These are phyloP conservation scores for Gaertneriomyces semiglobifer DNA, from an alignment of 192 early-diverging fungal species.

Conservation along the genomic window DNA sequence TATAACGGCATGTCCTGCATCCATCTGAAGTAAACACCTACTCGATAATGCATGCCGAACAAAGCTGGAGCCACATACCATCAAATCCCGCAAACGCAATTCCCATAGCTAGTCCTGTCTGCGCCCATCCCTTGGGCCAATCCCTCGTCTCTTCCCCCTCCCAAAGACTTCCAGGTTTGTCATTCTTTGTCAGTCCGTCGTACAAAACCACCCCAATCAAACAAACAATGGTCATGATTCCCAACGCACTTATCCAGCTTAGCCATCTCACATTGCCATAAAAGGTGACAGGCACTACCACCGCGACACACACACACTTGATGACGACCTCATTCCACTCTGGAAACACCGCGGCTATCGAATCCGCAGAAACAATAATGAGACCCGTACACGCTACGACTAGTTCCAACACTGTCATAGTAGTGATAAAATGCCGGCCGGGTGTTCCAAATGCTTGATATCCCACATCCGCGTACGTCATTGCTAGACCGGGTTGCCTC, in stretches of 20 bases:
- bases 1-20: slow-evolving; percentile 60
- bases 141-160: slow-evolving; percentile 53
- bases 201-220: slow-evolving; percentile 54
- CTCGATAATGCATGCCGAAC: not conserved
- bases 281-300: slow-evolving; percentile 56
- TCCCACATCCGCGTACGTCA: slow-evolving; percentile 46
- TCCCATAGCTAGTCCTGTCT: slow-evolving; percentile 51
- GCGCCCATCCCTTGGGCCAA: slow-evolving; percentile 44
- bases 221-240: slow-evolving; percentile 50
- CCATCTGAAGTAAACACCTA: not conserved
- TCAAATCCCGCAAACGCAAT: slow-evolving; percentile 57
- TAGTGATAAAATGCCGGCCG: slow-evolving; percentile 37
- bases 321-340: slow-evolving; percentile 25
- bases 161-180: slow-evolving; percentile 54
- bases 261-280: slow-evolving; percentile 45
- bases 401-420: slow-evolving; percentile 48
- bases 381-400: slow-evolving; percentile 44
- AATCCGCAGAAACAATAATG: slow-evolving; percentile 48
- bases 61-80: slow-evolving; percentile 24
- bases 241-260: slow-evolving; percentile 56
- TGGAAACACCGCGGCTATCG: slow-evolving; percentile 37
- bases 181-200: slow-evolving; percentile 50
- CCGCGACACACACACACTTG: slow-evolving; percentile 45
- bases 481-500: not conserved
- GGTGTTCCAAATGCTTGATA: slow-evolving; percentile 45